Conservation (phyloP, 108 stramenopile genomes). For the Aureococcus anophagefferens region DNA sequence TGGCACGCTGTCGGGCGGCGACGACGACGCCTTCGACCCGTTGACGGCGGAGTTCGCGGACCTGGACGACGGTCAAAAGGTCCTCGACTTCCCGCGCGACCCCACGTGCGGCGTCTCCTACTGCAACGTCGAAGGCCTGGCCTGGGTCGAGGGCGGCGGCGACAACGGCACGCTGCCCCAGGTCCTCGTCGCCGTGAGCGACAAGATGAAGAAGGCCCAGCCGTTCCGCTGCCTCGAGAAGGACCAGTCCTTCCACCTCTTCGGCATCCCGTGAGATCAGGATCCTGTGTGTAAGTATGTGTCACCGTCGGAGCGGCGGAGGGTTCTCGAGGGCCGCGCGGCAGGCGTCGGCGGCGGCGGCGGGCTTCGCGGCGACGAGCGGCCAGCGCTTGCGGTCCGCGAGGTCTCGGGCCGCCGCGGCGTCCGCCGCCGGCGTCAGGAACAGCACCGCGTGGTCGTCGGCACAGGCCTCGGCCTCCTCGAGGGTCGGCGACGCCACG, state of each 20-base stretch:
- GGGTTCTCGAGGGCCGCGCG: too few relatives aligned
- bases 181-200: slow-evolving; percentile 49
- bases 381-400: too few relatives aligned
- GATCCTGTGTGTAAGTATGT: too few relatives aligned
- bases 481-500: too few relatives aligned
- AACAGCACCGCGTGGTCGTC: too few relatives aligned
- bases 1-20: slow-evolving; percentile 32
- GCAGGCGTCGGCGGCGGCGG: too few relatives aligned
- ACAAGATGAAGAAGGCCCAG: slow-evolving; percentile 58
- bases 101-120: slow-evolving; percentile 45
- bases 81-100: slow-evolving; percentile 53
- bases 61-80: slow-evolving; percentile 9
- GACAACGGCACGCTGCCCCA: not conserved
- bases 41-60: slow-evolving; percentile 38
- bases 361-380: too few relatives aligned
- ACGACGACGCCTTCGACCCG: slow-evolving; percentile 38
- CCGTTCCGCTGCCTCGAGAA: slow-evolving; percentile 54
- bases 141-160: slow-evolving; percentile 45
- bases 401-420: too few relatives aligned
- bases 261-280: slow-evolving; percentile 41
- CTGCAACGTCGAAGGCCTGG: slow-evolving; percentile 69
- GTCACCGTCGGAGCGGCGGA: too few relatives aligned
- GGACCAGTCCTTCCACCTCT: slow-evolving; percentile 63
- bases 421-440: too few relatives aligned
- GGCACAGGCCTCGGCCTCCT: too few relatives aligned